Base-by-base conservation (phyloP, 73 alveolate species). In the Paramecium sexaurelia region DNA sequence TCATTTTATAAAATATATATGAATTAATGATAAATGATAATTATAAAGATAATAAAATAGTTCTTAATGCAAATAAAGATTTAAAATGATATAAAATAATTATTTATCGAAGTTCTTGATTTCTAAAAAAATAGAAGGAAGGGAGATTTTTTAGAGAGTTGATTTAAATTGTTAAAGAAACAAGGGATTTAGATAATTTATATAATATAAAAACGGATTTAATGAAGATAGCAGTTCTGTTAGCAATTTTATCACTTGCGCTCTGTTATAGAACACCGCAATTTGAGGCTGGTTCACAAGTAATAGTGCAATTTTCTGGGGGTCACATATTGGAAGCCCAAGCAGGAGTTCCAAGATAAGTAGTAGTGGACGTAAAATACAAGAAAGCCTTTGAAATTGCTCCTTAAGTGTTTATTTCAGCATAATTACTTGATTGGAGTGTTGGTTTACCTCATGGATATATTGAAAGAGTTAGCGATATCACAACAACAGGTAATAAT, bases 331-430 rank as follows among this genome's bases (percentile, higher is more conserved):
- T 73, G 55, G 87, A 73, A 37, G 36, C 36, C 5, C 29, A 73
- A 73, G 55, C 87, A 20, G 56, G 57, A 35, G 87, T 73, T 32
- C 87, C 87, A 35, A 32, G 87, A 73, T 32, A 24, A 27, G 56
- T 73, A 19, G 87, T 32, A 32, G 56, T 32, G 56, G 57, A 32
- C 11, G 45, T 73, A 35, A 73, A 73, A 36, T 73, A 33, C 87
- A 73, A 73, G 87, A 73, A 73, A 73, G 36, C 55, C 4, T 73
- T 73, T n/a, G 36, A 20, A 73, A 37, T 73, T 9, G 67, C 29
- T n/a, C 87, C 87, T 36, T 33, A 73, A 20, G 87, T 73, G 87
- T 35, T 41, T 35, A 24, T 41, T 15, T 35, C 32, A 20, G 36
- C 56, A 29, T 19, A 73, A 73, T 32, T 73, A 73, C 45, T 73